Conservation (phyloP, 2,329 filamentous ascomycete species). For the Clonostachys solani region DNA sequence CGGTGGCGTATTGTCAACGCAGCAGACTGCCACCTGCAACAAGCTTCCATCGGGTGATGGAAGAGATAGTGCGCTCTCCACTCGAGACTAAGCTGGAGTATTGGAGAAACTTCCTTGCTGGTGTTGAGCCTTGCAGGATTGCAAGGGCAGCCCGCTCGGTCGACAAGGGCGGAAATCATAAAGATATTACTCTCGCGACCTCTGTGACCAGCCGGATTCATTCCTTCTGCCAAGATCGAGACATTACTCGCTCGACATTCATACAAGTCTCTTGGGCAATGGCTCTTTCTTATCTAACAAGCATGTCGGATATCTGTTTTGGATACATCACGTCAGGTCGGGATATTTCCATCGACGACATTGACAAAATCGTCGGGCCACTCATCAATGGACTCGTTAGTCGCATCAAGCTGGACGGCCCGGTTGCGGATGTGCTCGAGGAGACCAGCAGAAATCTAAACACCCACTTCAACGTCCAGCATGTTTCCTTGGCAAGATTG, state of each 20-base stretch:
- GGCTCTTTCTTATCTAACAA: not conserved
- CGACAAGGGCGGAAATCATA: not conserved
- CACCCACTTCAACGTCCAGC: not conserved
- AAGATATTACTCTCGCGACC: not conserved
- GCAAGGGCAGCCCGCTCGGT: not conserved
- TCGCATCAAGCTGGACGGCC: not conserved
- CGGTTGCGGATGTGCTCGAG: not conserved
- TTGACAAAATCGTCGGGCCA: conserved; percentile 40
- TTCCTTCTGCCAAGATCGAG: not conserved
- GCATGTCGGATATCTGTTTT: conserved; percentile 38
- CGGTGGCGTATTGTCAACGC: not conserved
- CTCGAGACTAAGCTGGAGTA: conserved; percentile 5
- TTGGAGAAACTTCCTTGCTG: conserved; percentile 11
- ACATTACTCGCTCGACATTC: not conserved
- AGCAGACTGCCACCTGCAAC: not conserved
- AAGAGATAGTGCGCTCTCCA: conserved; percentile 8
- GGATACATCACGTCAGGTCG: conserved; percentile 46
- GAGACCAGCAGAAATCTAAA: conserved; percentile 13
- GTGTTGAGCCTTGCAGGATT: conserved; percentile 10
- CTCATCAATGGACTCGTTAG: conserved; percentile 52
- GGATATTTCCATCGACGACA: conserved; percentile 38
- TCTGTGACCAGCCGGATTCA: not conserved
- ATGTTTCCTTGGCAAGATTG: conserved; percentile 2
- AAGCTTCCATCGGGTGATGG: conserved; percentile 2
- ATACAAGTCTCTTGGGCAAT: not conserved